A percentile compares a stretch with the other conserved stretches of the same genome.
These are phyloP conservation scores for Euphrasia confusa DNA, from an alignment of 257 asterid genomes.

Conservation along the genomic window DNA sequence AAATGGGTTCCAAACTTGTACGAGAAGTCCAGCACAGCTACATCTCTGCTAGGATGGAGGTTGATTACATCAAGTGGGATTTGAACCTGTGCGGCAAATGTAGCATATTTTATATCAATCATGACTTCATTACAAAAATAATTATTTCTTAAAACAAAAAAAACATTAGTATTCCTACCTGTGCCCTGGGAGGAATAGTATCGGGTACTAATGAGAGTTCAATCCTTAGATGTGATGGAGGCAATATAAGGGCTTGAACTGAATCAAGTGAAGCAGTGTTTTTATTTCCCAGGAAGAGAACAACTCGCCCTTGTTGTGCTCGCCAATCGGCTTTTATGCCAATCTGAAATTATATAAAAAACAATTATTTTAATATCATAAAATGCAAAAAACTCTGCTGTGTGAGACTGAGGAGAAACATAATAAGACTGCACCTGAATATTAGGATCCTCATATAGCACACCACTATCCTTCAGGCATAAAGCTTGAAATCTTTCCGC, in stretches of 20 bases:
- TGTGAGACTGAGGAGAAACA: constrained; percentile 12
- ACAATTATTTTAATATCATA: constrained; percentile 19
- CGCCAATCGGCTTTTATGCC: constrained; percentile 97
- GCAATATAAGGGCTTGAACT: constrained; percentile 67
- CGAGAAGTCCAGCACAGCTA: constrained; percentile 84
- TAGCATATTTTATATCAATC: constrained; percentile 14
- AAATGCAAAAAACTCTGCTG: constrained; percentile 1
- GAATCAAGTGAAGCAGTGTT: constrained; percentile 70
- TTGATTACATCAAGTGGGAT: constrained; percentile 88
- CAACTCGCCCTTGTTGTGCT: constrained; percentile 76
- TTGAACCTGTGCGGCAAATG: constrained; percentile 58
- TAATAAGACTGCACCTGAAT: constrained; percentile 58
- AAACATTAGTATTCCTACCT: constrained; percentile 40
- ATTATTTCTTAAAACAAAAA: not conserved
- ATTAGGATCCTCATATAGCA: constrained; percentile 83
- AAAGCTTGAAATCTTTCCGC: constrained; percentile 79
- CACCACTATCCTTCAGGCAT: constrained; percentile 91
- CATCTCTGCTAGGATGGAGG: constrained; percentile 86
- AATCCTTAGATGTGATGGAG: constrained; percentile 72
- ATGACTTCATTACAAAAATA: not conserved
- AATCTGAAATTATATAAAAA: constrained; percentile 44
- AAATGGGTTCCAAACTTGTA: constrained; percentile 62
- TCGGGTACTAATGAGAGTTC: constrained; percentile 88
- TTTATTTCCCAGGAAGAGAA: constrained; percentile 93
- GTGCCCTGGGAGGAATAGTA: constrained; percentile 95